A percentile compares a stretch with the other conserved stretches of the same genome.
Evolutionary conservation across 371 early-diverging fungal genomes (phyloP).

Genomic region (Saksenaea vasiformis): DNA sequence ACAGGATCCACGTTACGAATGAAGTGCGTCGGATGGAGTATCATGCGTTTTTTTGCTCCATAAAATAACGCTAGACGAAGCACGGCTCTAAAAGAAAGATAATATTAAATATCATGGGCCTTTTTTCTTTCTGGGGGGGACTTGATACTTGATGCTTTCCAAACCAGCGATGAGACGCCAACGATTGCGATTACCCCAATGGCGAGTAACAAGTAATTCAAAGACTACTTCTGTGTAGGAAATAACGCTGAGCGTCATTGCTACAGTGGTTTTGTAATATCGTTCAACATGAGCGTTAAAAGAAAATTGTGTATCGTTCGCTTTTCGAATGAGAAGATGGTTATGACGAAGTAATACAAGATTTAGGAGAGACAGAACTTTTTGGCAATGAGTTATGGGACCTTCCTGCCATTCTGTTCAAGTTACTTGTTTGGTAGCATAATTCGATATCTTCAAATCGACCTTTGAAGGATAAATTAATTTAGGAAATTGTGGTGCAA

Average conservation of each 20-base stretch:
- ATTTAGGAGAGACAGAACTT: constrained; percentile 21
- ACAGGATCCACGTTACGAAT: constrained; percentile 36
- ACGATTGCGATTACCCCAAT: constrained; percentile 7
- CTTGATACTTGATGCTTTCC: constrained; percentile 41
- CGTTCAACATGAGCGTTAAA: constrained; percentile 30
- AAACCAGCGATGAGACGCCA: constrained; percentile 41
- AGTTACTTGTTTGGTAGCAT: constrained; percentile 21
- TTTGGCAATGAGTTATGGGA: background rate
- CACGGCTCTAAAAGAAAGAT: constrained; percentile 14
- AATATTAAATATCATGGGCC: background rate
- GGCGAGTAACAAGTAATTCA: constrained; percentile 31
- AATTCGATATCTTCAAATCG: constrained; percentile 25
- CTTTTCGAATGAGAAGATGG: constrained; percentile 13
- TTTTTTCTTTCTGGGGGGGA: background rate
- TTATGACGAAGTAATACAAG: constrained; percentile 17
- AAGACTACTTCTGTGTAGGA: constrained; percentile 40
- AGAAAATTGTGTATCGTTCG: constrained; percentile 10
- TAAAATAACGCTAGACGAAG: constrained; percentile 32
- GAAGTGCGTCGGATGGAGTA: constrained; percentile 45
- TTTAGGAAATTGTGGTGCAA: background rate
- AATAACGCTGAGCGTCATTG: constrained; percentile 30
- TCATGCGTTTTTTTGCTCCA: constrained; percentile 17
- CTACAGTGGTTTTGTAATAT: constrained; percentile 17
- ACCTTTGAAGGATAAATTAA: constrained; percentile 10
- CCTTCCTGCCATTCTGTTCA: background rate